Evolutionary conservation across 164 flowering plant genomes (phyloP), one percentile per base, ranked within the genome.

Genomic region (Chloranthus sessilifolius): DNA sequence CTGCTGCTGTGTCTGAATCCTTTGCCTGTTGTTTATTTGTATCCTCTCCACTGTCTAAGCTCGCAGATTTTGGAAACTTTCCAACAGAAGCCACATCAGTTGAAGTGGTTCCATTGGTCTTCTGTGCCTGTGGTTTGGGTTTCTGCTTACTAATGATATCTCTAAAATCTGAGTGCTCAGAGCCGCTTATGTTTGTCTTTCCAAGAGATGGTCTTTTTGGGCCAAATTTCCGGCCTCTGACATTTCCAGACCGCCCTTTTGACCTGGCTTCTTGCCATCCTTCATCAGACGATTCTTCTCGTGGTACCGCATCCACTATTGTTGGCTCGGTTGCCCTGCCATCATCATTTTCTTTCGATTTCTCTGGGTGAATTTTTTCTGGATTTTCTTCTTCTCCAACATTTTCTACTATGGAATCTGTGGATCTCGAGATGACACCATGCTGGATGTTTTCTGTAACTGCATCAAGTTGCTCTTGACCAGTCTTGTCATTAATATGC

Each of bases 251-350:
- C 1, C 86, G 69, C 24, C 78, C 77, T 66, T 78, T 81, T 41
- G 89, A 47, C 59, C 37, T 75, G 43, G 97, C 95, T 76, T 89
- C 97, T 73, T 80, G 89, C 97, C 95, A 89, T 29, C 97, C 97
- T 63, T 85, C 88, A 59, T 80, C 88, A 33, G 86, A 83, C 8
- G 47, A 63, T 31, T 85, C 60, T 12, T 50, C 77, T 51, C 50
- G 50, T 14, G 56, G 50, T 34, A 4, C 56, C 54, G 57, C 71
- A 34, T 24, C 65, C 21, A 47, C 23, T 37, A 41, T 34, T 45
- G 53, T 41, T 19, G 26, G 43, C 43, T 64, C 65, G 31, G 12
- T 26, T 28, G 24, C 41, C 42, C 57, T 21, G 21, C 35, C 34
- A 46, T 64, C 53, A 5, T 63, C 64, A 52, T 52, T 71, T 59